Evolutionary conservation across 495 filamentous ascomycete genomes (phyloP).

Genomic region (Penicillium salamii): DNA sequence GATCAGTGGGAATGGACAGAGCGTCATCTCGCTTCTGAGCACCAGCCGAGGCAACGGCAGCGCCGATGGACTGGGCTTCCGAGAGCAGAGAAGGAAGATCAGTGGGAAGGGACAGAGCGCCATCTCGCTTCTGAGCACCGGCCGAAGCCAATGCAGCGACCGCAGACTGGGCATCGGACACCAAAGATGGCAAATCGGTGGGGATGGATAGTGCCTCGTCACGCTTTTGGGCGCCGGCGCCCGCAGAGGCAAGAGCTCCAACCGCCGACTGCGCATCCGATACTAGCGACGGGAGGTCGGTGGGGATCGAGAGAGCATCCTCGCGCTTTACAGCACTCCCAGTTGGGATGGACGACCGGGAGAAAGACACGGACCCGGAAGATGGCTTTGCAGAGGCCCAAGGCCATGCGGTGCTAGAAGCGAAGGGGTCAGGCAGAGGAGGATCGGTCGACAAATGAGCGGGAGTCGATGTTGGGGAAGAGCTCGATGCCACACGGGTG

Average conservation of each 20-base stretch:
- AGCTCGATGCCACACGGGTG: slow-evolving; percentile 1
- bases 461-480: slow-evolving; percentile 3
- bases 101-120: slow-evolving; percentile 13
- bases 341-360: background rate
- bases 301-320: slow-evolving; percentile 2
- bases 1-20: slow-evolving; percentile 7
- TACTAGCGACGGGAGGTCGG: slow-evolving; percentile 4
- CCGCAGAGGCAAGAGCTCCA: slow-evolving; percentile 3
- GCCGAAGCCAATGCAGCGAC: slow-evolving; percentile 1
- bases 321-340: background rate
- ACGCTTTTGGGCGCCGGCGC: slow-evolving; percentile 10
- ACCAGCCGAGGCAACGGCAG: slow-evolving; percentile 7
- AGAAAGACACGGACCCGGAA: slow-evolving; percentile 2
- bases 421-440: slow-evolving; percentile 6
- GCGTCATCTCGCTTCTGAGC: slow-evolving; percentile 14
- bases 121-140: slow-evolving; percentile 11
- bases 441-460: slow-evolving; percentile 2
- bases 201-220: background rate
- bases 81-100: slow-evolving; percentile 11
- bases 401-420: slow-evolving; percentile 1
- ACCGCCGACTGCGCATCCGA: slow-evolving; percentile 5
- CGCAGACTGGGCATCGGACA: slow-evolving; percentile 7
- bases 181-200: slow-evolving; percentile 7
- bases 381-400: slow-evolving; percentile 2
- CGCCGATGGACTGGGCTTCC: slow-evolving; percentile 9